These are phyloP conservation scores for Paramecium primaurelia DNA, from an alignment of 73 alveolate species.

Conservation along the genomic window DNA sequence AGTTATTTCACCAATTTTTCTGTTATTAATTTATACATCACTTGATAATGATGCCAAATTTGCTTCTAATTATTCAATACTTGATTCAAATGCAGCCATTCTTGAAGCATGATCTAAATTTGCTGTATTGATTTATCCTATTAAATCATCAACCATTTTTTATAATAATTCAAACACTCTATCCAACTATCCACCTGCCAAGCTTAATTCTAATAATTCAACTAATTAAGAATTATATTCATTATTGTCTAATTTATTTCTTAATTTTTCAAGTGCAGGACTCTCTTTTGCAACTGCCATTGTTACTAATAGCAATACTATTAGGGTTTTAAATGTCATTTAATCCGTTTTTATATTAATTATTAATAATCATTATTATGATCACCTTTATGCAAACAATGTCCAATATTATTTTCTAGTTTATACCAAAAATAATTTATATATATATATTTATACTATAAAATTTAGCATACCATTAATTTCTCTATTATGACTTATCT, in stretches of 20 bases:
- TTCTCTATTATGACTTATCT: no score
- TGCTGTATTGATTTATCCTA: neutral
- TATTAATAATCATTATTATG: neutral
- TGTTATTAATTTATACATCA: neutral
- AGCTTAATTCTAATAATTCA: constrained; percentile 27
- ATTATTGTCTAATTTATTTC: neutral
- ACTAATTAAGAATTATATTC: constrained; percentile 9
- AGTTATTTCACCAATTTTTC: neutral
- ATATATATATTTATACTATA: neutral
- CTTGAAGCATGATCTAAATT: neutral
- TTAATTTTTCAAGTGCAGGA: neutral
- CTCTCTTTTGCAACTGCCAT: neutral
- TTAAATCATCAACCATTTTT: constrained; percentile 26
- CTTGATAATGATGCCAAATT: neutral
- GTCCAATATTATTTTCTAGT: neutral
- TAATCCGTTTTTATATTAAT: constrained; percentile 37
- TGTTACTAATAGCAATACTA: neutral
- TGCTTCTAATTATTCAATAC: neutral
- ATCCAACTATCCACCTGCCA: constrained; percentile 10
- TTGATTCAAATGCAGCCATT: neutral
- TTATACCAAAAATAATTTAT: neutral
- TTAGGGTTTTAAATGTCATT: neutral
- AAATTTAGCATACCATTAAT: no score
- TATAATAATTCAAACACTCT: neutral
- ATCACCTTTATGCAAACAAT: neutral